Evolutionary conservation across 2,329 filamentous ascomycete species (phyloP), one percentile per base, ranked within the genome.

Genomic region (Apiospora arundinis): DNA sequence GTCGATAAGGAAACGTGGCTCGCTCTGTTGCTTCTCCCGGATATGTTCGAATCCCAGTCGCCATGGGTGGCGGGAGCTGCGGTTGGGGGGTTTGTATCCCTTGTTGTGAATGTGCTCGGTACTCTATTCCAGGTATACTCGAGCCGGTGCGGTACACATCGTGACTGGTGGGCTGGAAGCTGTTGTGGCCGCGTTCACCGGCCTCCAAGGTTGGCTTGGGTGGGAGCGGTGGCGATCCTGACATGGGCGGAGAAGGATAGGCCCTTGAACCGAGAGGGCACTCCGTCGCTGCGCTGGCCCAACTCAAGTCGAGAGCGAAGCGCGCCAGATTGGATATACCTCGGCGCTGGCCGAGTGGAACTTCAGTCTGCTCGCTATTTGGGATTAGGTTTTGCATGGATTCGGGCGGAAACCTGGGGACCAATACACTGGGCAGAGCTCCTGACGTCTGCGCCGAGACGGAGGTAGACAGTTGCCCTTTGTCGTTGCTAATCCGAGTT

Each of bases 221-320:
- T 82, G 89, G 87, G 77, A 87, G 84, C 77, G 86, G 86, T 78
- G 90, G 89, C 85, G 90, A 91, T 80, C 89, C 90, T 86, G 91
- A 92, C 91, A 92, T 92, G 87, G 91, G 91, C 84, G 91, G 90
- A 86, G 91, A 92, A 81, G 90, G 90, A 84, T 92, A 92, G 80
- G 87, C 88, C 85, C 85, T 85, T 79, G 84, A 84, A 78, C 85
- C 86, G 84, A 85, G 85, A 85, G 83, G 81, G 81, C 83, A 83
- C 81, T 85, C 85, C 79, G 83, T 85, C 84, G 86, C 84, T 85
- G 83, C 83, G 87, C 85, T 84, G 78, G 83, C 83, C 86, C 87
- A 86, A 81, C 84, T 85, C 83, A 85, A 83, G 83, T 88, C 87
- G 77, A 89, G 84, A 81, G 83, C 83, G 80, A 87, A 87, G 78